Evolutionary conservation across 192 early-diverging fungal species (phyloP).

Genomic region (Coemansia sp.): DNA sequence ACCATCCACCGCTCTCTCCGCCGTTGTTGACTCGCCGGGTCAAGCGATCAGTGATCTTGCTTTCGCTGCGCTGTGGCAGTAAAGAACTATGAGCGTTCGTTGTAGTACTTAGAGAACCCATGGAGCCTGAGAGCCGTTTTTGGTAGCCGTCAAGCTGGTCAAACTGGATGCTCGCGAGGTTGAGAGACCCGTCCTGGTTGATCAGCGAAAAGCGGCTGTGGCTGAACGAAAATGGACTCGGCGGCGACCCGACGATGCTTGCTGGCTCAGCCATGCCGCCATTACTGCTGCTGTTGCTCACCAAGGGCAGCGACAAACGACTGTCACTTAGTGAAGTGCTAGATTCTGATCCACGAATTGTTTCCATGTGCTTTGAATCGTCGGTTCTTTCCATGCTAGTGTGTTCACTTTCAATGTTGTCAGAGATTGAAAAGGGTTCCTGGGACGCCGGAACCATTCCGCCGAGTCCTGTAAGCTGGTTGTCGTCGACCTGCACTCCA

Average conservation of each 20-base stretch:
- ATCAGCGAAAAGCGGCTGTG: slow-evolving; percentile 51
- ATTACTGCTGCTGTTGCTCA: not conserved
- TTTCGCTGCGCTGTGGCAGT: slow-evolving; percentile 23
- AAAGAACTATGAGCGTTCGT: not conserved
- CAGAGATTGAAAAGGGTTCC: not conserved
- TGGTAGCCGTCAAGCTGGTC: slow-evolving; percentile 50
- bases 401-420: not conserved
- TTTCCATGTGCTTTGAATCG: not conserved
- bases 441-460: not conserved
- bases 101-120: slow-evolving; percentile 3
- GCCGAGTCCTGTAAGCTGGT: not conserved
- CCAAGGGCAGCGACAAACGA: slow-evolving; percentile 18
- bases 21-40: not conserved
- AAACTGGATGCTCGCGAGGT: slow-evolving; percentile 43
- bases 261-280: not conserved
- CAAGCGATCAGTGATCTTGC: slow-evolving; percentile 18
- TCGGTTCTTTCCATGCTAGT: not conserved
- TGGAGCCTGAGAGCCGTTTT: slow-evolving; percentile 27
- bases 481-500: slow-evolving; percentile 28
- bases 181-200: slow-evolving; percentile 51
- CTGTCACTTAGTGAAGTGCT: slow-evolving; percentile 9
- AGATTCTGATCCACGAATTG: not conserved
- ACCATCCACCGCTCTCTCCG: slow-evolving; percentile 23
- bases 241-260: slow-evolving; percentile 13
- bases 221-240: slow-evolving; percentile 45